Evolutionary conservation across 306 rosid species (phyloP).

Genomic region (Cicer judaicum): DNA sequence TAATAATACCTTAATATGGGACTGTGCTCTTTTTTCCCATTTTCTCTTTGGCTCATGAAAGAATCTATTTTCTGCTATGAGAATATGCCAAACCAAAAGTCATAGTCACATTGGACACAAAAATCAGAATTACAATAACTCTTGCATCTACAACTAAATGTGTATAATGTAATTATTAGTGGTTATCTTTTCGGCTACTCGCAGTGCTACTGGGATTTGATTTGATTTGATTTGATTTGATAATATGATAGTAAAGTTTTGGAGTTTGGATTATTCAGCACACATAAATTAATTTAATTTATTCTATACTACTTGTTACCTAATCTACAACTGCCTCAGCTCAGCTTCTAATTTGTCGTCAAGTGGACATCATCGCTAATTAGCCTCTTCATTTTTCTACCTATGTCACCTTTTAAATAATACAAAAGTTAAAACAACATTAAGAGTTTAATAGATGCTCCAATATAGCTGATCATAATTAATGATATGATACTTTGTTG

Average conservation of each 20-base stretch:
- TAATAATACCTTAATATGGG: slow-evolving; percentile 17
- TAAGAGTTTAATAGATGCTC: not conserved
- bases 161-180: not conserved
- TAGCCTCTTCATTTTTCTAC: slow-evolving; percentile 26
- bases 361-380: slow-evolving; percentile 30
- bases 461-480: no score
- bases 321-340: slow-evolving; percentile 37
- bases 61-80: slow-evolving; percentile 34
- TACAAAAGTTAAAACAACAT: not conserved
- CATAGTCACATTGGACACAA: slow-evolving; percentile 43
- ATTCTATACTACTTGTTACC: not conserved
- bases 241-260: slow-evolving; percentile 38
- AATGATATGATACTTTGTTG: no score
- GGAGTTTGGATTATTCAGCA: slow-evolving; percentile 28
- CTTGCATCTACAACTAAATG: slow-evolving; percentile 17
- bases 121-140: slow-evolving; percentile 18
- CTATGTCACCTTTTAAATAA: not conserved
- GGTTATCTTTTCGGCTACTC: slow-evolving; percentile 43
- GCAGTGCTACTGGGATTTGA: slow-evolving; percentile 44
- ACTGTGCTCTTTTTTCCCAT: slow-evolving; percentile 10
- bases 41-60: not conserved
- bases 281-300: slow-evolving; percentile 14
- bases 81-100: slow-evolving; percentile 46
- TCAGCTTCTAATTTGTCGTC: slow-evolving; percentile 43
- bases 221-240: not conserved